phyloP scores from a whole-genome alignment of 257 asterid genomes.

The Solanum virginianum region DNA sequence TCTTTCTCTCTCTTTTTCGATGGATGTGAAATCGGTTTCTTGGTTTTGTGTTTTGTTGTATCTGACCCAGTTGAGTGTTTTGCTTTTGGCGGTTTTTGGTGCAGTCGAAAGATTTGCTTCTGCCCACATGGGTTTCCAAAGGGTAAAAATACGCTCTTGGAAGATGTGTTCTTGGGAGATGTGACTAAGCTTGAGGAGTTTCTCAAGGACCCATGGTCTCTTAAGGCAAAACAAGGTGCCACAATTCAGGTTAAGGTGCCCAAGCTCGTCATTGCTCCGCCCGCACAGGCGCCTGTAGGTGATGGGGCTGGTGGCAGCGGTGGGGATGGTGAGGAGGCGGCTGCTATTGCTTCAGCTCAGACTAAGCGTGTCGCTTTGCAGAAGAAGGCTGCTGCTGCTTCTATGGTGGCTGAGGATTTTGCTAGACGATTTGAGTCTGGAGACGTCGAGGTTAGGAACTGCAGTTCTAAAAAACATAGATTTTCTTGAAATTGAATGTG shows the following conservation, averaged over 20 bases:
- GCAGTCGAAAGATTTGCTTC: slow-evolving; percentile 85
- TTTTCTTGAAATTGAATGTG: not conserved
- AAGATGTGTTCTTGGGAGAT: slow-evolving; percentile 59
- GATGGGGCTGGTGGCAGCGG: slow-evolving; percentile 9
- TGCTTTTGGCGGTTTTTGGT: slow-evolving; percentile 8
- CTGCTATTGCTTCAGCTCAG: slow-evolving; percentile 52
- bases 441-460: slow-evolving; percentile 40
- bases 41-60: not conserved
- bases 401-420: slow-evolving; percentile 72
- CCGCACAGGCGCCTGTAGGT: not conserved
- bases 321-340: slow-evolving; percentile 43
- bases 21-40: not conserved
- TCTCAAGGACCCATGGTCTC: slow-evolving; percentile 78
- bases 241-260: slow-evolving; percentile 88
- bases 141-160: slow-evolving; percentile 46
- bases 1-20: not conserved
- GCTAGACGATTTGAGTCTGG: slow-evolving; percentile 85
- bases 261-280: slow-evolving; percentile 39
- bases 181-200: slow-evolving; percentile 66
- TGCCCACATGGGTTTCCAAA: slow-evolving; percentile 69
- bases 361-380: slow-evolving; percentile 76
- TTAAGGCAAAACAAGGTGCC: slow-evolving; percentile 52
- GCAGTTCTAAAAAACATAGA: not conserved
- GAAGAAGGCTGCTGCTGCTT: slow-evolving; percentile 85
- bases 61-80: slow-evolving; percentile 15